Percentiles rank a stretch among this genome's conserved stretches.
phyloP scores from a whole-genome alignment of 176 grass and related monocot genomes.

The Bromus sterilis region DNA sequence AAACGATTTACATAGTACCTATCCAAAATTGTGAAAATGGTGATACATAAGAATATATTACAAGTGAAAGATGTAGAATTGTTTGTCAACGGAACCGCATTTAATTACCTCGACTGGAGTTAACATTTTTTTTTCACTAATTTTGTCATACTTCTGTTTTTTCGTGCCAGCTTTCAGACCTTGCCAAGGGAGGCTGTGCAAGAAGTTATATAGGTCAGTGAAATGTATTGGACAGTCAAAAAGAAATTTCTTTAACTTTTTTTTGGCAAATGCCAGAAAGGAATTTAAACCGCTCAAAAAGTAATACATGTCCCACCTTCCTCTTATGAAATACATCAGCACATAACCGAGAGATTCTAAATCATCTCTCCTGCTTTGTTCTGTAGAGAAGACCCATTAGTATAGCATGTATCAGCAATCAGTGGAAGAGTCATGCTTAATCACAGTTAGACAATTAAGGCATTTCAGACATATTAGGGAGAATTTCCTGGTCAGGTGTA shows the following conservation, averaged over 20 bases:
- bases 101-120: conserved; percentile 72
- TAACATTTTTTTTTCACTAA: conserved; percentile 96
- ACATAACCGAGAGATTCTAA: conserved; percentile 89
- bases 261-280: too few species aligned
- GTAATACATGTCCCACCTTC: conserved; percentile 52
- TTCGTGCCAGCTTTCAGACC: conserved; percentile 85
- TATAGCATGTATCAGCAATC: background rate
- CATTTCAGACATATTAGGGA: background rate
- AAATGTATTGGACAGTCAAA: background rate
- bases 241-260: too few species aligned
- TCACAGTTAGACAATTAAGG: background rate
- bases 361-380: conserved; percentile 94
- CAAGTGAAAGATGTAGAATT: background rate
- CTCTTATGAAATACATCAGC: conserved; percentile 85
- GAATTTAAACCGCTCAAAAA: conserved; percentile 23
- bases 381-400: conserved; percentile 26
- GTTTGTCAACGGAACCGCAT: background rate
- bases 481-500: background rate
- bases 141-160: conserved; percentile 94
- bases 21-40: conserved; percentile 15
- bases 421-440: background rate
- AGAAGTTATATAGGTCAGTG: conserved; percentile 25
- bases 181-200: conserved; percentile 74
- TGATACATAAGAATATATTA: conserved; percentile 5
- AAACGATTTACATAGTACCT: conserved; percentile 85